phyloP scores from a whole-genome alignment of 73 alveolate genomes.

The Paramecium tetraurelia region DNA sequence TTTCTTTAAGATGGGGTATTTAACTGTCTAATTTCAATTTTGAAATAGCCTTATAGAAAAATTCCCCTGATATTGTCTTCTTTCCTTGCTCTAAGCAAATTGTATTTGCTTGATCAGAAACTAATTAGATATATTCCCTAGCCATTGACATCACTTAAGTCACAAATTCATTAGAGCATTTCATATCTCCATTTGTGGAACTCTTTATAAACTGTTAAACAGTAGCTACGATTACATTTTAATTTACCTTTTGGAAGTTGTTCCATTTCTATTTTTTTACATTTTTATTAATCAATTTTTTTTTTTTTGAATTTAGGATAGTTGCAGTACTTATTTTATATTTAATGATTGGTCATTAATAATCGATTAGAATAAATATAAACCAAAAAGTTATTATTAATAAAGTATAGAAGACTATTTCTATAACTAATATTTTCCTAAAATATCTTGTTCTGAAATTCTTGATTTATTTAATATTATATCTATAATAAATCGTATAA shows the following conservation, averaged over 20 bases:
- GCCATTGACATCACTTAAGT: slow-evolving; percentile 49
- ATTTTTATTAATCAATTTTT: not conserved
- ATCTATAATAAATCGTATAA: too few relatives aligned
- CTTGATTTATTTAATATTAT: not conserved
- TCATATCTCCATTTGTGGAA: slow-evolving; percentile 23
- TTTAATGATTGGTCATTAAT: slow-evolving; percentile 4
- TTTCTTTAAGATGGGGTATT: slow-evolving; percentile 19
- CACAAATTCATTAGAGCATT: slow-evolving; percentile 41
- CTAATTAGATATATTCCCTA: slow-evolving; percentile 21
- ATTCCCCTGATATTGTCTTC: slow-evolving; percentile 36
- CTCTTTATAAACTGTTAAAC: slow-evolving; percentile 30
- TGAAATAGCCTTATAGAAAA: slow-evolving; percentile 15
- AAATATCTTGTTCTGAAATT: not conserved
- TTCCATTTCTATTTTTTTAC: slow-evolving; percentile 21
- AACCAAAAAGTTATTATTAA: not conserved
- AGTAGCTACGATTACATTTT: not conserved
- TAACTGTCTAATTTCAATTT: not conserved
- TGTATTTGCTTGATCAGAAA: slow-evolving; percentile 30
- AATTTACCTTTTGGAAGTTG: slow-evolving; percentile 37
- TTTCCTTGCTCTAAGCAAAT: slow-evolving; percentile 38
- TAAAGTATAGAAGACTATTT: not conserved
- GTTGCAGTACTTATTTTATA: not conserved
- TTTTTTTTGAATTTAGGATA: not conserved
- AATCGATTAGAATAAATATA: not conserved
- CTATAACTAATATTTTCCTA: not conserved